phyloP scores from a whole-genome alignment of 2,329 filamentous ascomycete genomes.

The Sporothrix globosa region DNA sequence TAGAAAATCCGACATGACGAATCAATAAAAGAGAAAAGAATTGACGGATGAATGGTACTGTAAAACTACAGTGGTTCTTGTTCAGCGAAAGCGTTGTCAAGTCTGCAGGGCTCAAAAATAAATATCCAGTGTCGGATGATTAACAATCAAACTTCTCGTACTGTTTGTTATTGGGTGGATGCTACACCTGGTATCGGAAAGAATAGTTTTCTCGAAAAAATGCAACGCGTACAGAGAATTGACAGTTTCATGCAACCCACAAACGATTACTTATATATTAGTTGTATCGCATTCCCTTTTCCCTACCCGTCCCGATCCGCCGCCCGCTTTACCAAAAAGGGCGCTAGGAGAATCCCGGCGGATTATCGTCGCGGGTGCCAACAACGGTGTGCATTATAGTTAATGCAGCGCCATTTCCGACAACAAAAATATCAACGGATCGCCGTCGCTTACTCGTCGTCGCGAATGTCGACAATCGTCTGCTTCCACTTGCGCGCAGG shows the following conservation, averaged over 20 bases:
- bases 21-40: not conserved
- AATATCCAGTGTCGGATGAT: not conserved
- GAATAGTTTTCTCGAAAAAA: not conserved
- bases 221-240: not conserved
- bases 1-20: not conserved
- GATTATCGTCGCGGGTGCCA: conserved; percentile 1
- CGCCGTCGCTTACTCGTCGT: conserved; percentile 60
- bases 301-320: conserved; percentile 1
- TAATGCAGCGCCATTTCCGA: too few relatives aligned
- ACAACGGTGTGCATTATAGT: too few relatives aligned
- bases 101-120: too few relatives aligned
- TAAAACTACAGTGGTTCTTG: too few relatives aligned
- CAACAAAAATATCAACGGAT: too few relatives aligned
- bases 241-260: conserved; percentile 5
- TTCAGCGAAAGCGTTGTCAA: too few relatives aligned
- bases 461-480: conserved; percentile 60
- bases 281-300: not conserved
- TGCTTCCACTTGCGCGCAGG: conserved; percentile 59
- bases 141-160: not conserved
- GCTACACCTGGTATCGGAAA: not conserved
- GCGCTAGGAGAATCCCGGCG: conserved; percentile 18
- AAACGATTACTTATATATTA: not conserved
- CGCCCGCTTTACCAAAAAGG: not conserved
- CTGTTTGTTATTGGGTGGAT: not conserved
- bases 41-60: too few relatives aligned